Base-by-base conservation (phyloP, 306 rosid genomes). In the Medicago ruthenica region DNA sequence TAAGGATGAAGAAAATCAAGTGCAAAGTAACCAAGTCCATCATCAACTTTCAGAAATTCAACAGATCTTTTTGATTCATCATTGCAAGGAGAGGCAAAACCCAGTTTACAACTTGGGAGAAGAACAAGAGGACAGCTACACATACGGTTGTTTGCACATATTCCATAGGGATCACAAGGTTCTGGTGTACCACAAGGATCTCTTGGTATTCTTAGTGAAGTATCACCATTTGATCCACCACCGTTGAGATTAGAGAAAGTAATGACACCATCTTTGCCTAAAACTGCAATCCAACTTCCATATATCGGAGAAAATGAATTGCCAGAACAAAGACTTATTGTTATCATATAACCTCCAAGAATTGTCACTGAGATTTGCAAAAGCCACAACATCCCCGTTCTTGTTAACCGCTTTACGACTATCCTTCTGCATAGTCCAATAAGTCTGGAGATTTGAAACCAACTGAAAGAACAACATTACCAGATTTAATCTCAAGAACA, bases 261-360 rank as follows among this genome's bases (percentile, higher is more conserved):
- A 60, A 93, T 83, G 70, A 91, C 64, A 13, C 98, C 93, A 17
- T 91, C 84, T 7, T n/a, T 80, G 72, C 96, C 91, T 78, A 93
- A 70, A 76, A 87, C 91, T 9, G 92, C 93, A 72, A 80, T 60
- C 97, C 97, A 91, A 70, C 91, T 88, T 18, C 73, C 79, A 67
- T 89, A 88, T 44, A 44, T 8, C 20, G 3, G 92, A 73, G 79
- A 93, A 63, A 74, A 79, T 82, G 64, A 91, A 87, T 31, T 88
- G 96, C 96, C 90, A 89, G 2, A 87, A 82, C 67, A 89, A 72
- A n/a, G 59, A 86, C 12, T 81, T 87, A 70, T 54, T 76, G 40
- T 47, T 47, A 15, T 47, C 54, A 47, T 47, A 47, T 17, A 47
- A 47, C 15, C 16, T 47, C 54, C 54, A 47, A 11, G 54, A 10